Base-by-base conservation (phyloP, 257 asterid species). In the Plantago ovata region DNA sequence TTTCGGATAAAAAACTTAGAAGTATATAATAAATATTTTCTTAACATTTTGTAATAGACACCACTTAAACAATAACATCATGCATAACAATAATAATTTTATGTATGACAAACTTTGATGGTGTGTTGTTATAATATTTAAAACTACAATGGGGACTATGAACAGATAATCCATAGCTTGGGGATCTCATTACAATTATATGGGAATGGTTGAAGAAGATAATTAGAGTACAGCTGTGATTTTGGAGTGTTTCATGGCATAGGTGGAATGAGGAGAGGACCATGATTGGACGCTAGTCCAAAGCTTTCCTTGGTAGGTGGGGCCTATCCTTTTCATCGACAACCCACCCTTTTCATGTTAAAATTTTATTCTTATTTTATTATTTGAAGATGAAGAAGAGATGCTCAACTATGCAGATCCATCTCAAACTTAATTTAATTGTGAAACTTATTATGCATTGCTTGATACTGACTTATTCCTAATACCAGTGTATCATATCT, bases 251-350 rank as follows among this genome's bases (percentile, higher is more conserved):
- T 23, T 33, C 38, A 69, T 47, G 23, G 13, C 24, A 13, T 32
- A 66, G 10, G 48, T 32, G n/a, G 32, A 18, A 21, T 18, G 61
- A 36, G 59, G 32, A 38, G 42, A 52, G 4, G 75, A 64, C 72
- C 48, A 39, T 53, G 67, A 66, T 68, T 73, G 74, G 86, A 79
- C 68, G 50, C 49, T 53, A 75, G 77, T 75, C 75, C 47, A 60
- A 60, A 38, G n/a, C n/a, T n/a, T n/a, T n/a, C n/a, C 24, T 43
- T 13, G 48, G 5, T 2, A 24, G 32, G 5, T 24, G 32, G 32
- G 32, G n/a, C n/a, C n/a, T n/a, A n/a, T n/a, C n/a, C n/a, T n/a
- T n/a, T n/a, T n/a, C n/a, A n/a, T n/a, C n/a, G n/a, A n/a, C n/a
- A n/a, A n/a, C n/a, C n/a, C n/a, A 19, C 50, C 50, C 21, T 45